phyloP scores from a whole-genome alignment of 306 rosid genomes.

The Macrotyloma uniflorum region DNA sequence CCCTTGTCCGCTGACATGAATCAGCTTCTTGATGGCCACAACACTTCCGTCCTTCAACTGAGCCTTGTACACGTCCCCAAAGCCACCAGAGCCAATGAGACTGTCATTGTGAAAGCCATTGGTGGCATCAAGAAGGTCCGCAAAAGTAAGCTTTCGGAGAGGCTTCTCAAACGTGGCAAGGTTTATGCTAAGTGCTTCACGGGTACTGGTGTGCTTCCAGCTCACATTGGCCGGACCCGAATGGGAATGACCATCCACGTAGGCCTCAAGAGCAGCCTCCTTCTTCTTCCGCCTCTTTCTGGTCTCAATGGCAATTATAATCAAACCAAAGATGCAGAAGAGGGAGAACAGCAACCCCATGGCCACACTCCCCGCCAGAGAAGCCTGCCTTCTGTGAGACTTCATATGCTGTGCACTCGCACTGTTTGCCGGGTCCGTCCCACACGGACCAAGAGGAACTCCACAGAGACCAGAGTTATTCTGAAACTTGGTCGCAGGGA shows the following conservation, averaged over 20 bases:
- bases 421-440: slow-evolving; percentile 4
- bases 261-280: slow-evolving; percentile 65
- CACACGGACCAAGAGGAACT: slow-evolving; percentile 71
- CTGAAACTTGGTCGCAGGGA: slow-evolving; percentile 53
- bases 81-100: slow-evolving; percentile 84
- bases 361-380: slow-evolving; percentile 84
- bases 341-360: slow-evolving; percentile 87
- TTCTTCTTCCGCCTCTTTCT: slow-evolving; percentile 82
- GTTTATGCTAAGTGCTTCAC: slow-evolving; percentile 88
- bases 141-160: slow-evolving; percentile 80
- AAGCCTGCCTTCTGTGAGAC: slow-evolving; percentile 70
- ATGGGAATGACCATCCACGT: slow-evolving; percentile 60
- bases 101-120: slow-evolving; percentile 87
- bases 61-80: slow-evolving; percentile 95
- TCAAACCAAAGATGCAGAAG: slow-evolving; percentile 79
- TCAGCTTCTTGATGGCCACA: slow-evolving; percentile 93
- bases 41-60: slow-evolving; percentile 83
- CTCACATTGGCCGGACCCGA: slow-evolving; percentile 57
- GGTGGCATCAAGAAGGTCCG: slow-evolving; percentile 89
- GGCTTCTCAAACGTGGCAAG: slow-evolving; percentile 94
- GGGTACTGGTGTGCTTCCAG: slow-evolving; percentile 81
- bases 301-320: slow-evolving; percentile 71
- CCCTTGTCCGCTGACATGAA: slow-evolving; percentile 93
- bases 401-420: slow-evolving; percentile 47
- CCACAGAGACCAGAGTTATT: slow-evolving; percentile 94